Evolutionary conservation across 371 early-diverging fungal genomes (phyloP).

Genomic region (Parasitella parasitica): DNA sequence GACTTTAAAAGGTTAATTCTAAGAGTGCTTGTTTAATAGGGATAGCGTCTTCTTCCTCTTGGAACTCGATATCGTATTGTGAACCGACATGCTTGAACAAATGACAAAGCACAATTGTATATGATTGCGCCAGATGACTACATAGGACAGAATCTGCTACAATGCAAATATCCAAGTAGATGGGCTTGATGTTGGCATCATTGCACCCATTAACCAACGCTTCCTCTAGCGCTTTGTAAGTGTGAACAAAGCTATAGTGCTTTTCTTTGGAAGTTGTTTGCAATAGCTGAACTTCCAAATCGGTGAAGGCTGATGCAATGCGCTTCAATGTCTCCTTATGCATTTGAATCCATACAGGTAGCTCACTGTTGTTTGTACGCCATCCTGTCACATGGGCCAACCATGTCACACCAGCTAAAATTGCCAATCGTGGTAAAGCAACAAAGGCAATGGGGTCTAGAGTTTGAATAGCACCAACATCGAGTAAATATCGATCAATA

Average conservation of each 20-base stretch:
- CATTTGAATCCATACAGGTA: slow-evolving; percentile 12
- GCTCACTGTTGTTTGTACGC: neutral
- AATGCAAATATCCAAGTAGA: slow-evolving; percentile 15
- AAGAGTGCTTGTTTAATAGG: slow-evolving; percentile 12
- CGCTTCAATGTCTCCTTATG: neutral
- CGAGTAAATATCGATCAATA: neutral
- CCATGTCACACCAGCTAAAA: slow-evolving; percentile 32
- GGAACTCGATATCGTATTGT: slow-evolving; percentile 11
- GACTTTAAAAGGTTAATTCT: slow-evolving; percentile 8
- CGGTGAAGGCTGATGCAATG: neutral
- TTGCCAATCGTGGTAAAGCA: slow-evolving; percentile 28
- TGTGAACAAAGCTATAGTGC: slow-evolving; percentile 12
- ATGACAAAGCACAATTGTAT: slow-evolving; percentile 7
- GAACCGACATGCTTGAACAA: slow-evolving; percentile 13
- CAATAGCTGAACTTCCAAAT: neutral
- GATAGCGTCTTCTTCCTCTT: slow-evolving; percentile 17
- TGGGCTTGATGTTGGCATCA: neutral
- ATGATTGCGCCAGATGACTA: slow-evolving; percentile 15
- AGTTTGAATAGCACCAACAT: slow-evolving; percentile 7
- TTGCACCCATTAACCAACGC: slow-evolving; percentile 6
- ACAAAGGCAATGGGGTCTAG: slow-evolving; percentile 27
- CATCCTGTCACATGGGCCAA: slow-evolving; percentile 23
- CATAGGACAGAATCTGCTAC: slow-evolving; percentile 20
- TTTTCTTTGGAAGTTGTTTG: slow-evolving; percentile 5
- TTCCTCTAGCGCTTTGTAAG: slow-evolving; percentile 7